Percentiles rank a stretch among this genome's conserved stretches.
Conservation (phyloP, 208 protist species). For the Zelonia costaricensis region DNA sequence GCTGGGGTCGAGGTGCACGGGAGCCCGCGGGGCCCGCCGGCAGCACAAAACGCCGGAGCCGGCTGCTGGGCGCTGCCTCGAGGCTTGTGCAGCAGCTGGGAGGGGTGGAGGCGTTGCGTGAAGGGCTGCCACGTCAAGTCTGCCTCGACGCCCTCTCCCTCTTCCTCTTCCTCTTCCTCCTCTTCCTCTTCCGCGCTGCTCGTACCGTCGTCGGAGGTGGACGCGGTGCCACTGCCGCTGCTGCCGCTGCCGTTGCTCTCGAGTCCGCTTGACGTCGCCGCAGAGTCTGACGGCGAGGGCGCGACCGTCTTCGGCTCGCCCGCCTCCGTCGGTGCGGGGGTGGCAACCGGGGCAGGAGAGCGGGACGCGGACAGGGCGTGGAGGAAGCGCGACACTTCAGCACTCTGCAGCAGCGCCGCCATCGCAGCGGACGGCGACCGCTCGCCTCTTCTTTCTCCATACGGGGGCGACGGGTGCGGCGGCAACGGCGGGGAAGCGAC, state of each 20-base stretch:
- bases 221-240: background rate
- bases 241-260: background rate
- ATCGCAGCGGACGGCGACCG: background rate
- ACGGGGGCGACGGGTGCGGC: no score
- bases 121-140: constrained; percentile 21
- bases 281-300: background rate
- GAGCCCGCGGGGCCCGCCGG: no score
- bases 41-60: no score
- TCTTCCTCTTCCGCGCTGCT: constrained; percentile 2
- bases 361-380: background rate
- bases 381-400: constrained; percentile 17
- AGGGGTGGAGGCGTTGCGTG: constrained; percentile 12
- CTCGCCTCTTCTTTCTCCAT: no score
- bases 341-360: background rate
- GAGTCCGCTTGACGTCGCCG: background rate
- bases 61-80: no score
- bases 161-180: background rate
- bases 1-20: background rate
- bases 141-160: background rate
- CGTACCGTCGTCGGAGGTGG: background rate
- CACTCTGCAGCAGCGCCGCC: constrained; percentile 7
- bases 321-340: background rate
- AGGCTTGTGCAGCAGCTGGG: constrained; percentile 1
- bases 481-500: no score
- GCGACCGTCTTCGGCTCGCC: background rate